A percentile compares a stretch with the other conserved stretches of the same genome.
phyloP scores from a whole-genome alignment of 495 filamentous ascomycete genomes.

The Immersiella caudata region DNA sequence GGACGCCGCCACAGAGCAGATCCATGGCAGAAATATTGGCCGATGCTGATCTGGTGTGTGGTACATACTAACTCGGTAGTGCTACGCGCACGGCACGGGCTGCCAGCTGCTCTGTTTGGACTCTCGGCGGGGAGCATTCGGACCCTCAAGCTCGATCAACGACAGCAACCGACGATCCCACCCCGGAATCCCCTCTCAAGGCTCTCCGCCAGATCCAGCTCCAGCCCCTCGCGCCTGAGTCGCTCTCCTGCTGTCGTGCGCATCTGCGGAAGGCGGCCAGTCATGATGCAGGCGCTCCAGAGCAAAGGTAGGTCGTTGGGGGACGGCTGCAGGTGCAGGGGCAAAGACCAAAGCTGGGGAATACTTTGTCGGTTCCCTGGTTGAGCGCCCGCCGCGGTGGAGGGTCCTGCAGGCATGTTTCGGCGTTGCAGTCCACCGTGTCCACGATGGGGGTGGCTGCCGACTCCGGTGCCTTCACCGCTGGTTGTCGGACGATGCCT shows the following conservation, averaged over 20 bases:
- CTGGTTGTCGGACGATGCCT: slow-evolving; percentile 9
- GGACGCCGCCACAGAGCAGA: slow-evolving; percentile 21
- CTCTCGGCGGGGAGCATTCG: neutral
- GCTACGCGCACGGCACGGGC: neutral
- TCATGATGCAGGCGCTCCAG: neutral
- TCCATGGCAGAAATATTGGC: slow-evolving; percentile 19
- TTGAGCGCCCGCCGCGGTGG: slow-evolving; percentile 17
- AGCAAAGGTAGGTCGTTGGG: neutral
- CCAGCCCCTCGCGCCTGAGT: neutral
- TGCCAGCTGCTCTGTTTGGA: slow-evolving; percentile 13
- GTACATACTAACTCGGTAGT: slow-evolving; percentile 3
- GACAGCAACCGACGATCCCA: slow-evolving; percentile 2
- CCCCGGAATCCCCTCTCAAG: neutral
- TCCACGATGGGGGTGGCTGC: neutral
- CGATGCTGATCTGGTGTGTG: slow-evolving; percentile 10
- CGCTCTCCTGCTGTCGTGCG: slow-evolving; percentile 6
- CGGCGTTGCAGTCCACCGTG: slow-evolving; percentile 24
- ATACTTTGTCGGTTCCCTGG: slow-evolving; percentile 15
- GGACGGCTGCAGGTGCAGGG: slow-evolving; percentile 27
- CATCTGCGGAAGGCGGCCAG: slow-evolving; percentile 11
- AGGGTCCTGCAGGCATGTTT: slow-evolving; percentile 24
- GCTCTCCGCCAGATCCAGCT: neutral
- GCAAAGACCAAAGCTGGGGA: slow-evolving; percentile 31
- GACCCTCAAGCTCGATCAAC: neutral
- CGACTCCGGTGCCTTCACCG: slow-evolving; percentile 23